A percentile compares a stretch with the other conserved stretches of the same genome.
These are phyloP conservation scores for Lasiosphaeria miniovina DNA, from an alignment of 495 filamentous ascomycete genomes.

Conservation along the genomic window DNA sequence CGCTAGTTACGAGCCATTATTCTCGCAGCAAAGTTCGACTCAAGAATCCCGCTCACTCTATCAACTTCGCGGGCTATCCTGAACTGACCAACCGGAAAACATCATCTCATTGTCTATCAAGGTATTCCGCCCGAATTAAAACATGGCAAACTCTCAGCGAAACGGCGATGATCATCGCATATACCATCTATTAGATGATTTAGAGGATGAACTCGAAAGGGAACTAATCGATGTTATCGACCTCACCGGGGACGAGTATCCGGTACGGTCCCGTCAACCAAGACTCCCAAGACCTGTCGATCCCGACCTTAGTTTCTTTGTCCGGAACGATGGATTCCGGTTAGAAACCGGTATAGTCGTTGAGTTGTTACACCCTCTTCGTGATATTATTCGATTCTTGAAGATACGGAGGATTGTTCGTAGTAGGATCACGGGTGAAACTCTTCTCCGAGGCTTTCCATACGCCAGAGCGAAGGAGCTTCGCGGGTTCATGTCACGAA, in stretches of 20 bases:
- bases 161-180: not conserved
- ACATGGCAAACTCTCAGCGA: not conserved
- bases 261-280: not conserved
- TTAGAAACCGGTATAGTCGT: not conserved
- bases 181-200: not conserved
- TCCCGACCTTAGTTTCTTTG: not conserved
- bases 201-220: not conserved
- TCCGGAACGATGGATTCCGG: not conserved
- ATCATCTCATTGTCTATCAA: too few species aligned
- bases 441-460: constrained; percentile 9
- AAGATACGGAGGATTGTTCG: constrained; percentile 12
- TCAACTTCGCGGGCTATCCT: too few species aligned
- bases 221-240: constrained; percentile 13
- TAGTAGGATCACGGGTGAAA: not conserved
- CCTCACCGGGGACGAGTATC: constrained; percentile 1
- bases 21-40: too few species aligned
- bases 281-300: not conserved
- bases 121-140: not conserved
- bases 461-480: constrained; percentile 7
- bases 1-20: too few species aligned
- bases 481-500: not conserved
- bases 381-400: constrained; percentile 6
- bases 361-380: constrained; percentile 1
- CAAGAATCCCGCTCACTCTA: too few species aligned
- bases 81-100: too few species aligned